Conservation (phyloP, 2,329 filamentous ascomycete species). For the Sclerotinia glacialis region DNA sequence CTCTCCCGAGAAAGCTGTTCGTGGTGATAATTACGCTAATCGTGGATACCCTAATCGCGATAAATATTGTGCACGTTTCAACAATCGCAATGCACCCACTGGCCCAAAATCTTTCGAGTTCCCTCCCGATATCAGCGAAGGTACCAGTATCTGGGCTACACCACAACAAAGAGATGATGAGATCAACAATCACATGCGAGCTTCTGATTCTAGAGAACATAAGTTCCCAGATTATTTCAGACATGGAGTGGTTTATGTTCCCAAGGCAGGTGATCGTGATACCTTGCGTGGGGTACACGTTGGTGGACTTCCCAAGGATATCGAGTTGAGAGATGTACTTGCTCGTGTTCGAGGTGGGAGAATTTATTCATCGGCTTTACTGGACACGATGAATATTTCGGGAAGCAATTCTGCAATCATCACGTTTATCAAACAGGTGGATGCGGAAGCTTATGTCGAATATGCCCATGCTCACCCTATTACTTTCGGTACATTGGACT, state of each 20-base stretch:
- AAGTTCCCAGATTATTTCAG: constrained; percentile 30
- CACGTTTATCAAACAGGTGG: constrained; percentile 30
- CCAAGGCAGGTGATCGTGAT: constrained; percentile 26
- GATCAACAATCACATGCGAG: not conserved
- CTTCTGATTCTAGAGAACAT: constrained; percentile 2
- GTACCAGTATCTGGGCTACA: constrained; percentile 1
- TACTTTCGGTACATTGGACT: constrained; percentile 17
- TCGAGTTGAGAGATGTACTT: constrained; percentile 32
- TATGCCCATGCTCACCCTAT: constrained; percentile 27
- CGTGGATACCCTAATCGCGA: not conserved
- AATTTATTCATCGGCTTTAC: constrained; percentile 26
- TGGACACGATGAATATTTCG: constrained; percentile 22
- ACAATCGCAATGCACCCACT: not conserved
- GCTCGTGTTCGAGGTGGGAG: constrained; percentile 32
- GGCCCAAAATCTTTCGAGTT: not conserved
- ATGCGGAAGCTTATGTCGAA: constrained; percentile 30
- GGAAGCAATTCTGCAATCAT: constrained; percentile 29
- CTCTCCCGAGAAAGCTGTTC: constrained; percentile 19
- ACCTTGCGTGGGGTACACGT: constrained; percentile 31
- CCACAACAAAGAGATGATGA: constrained; percentile 8
- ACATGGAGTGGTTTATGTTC: constrained; percentile 31
- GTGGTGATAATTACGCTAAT: constrained; percentile 27
- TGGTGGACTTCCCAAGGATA: constrained; percentile 27
- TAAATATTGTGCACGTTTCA: not conserved
- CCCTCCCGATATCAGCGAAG: not conserved